phyloP scores from a whole-genome alignment of 106 monocot genomes.

The Narthecium ossifragum region DNA sequence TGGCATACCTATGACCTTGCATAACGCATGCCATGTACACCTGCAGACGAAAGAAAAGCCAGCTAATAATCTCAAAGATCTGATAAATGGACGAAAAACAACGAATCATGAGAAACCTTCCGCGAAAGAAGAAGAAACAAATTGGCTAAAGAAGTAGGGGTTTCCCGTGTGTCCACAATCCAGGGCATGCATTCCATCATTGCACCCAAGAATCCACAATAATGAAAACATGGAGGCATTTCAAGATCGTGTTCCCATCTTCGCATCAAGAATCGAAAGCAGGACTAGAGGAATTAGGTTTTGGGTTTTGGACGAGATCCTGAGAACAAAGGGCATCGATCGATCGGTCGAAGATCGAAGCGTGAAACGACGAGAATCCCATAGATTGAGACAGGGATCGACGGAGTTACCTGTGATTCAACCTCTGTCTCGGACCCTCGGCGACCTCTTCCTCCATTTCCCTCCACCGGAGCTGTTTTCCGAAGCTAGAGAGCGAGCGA shows the following conservation, averaged over 20 bases:
- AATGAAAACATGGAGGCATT: no score
- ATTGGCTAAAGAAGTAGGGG: background rate
- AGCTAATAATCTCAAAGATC: background rate
- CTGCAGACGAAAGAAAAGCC: constrained; percentile 17
- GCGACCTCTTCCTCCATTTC: constrained; percentile 25
- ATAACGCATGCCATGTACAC: constrained; percentile 79
- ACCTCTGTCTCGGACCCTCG: constrained; percentile 34
- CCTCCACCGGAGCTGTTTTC: no score
- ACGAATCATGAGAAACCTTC: background rate
- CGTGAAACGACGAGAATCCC: background rate
- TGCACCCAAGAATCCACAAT: background rate
- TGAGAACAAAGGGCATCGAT: no score
- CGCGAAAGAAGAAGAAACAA: no score
- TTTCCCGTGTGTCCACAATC: no score
- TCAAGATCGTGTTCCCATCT: background rate
- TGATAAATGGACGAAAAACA: background rate
- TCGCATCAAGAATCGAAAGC: background rate
- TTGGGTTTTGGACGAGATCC: background rate
- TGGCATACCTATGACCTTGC: constrained; percentile 78
- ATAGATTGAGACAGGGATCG: background rate
- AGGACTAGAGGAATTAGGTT: background rate
- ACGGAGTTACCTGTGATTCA: constrained; percentile 36
- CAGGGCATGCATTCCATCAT: no score
- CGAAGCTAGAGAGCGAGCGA: no score
- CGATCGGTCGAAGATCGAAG: background rate